Evolutionary conservation across 2,329 filamentous ascomycete genomes (phyloP).

Genomic region (Teratosphaeria pseudoeucalypti): DNA sequence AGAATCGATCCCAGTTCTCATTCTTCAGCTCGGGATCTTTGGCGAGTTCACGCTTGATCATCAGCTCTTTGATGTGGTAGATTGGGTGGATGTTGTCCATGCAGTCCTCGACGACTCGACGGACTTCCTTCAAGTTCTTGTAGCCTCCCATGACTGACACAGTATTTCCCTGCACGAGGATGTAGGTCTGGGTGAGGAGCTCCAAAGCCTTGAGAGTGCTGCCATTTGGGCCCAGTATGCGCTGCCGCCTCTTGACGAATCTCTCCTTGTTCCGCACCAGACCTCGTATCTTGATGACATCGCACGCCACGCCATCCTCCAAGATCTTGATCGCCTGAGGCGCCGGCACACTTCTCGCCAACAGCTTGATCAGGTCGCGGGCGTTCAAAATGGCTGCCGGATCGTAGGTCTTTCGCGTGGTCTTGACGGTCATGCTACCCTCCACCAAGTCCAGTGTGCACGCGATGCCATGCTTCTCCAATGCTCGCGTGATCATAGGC

Average conservation of each 20-base stretch:
- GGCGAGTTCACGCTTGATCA: conserved; percentile 86
- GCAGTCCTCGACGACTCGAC: conserved; percentile 83
- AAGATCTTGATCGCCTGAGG: conserved; percentile 91
- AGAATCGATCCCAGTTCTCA: conserved; percentile 91
- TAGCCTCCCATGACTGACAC: conserved; percentile 85
- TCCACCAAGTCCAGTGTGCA: conserved; percentile 91
- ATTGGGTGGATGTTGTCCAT: conserved; percentile 89
- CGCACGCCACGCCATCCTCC: conserved; percentile 81
- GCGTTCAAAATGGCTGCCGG: conserved; percentile 89
- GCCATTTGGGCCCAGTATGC: conserved; percentile 83
- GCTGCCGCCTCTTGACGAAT: conserved; percentile 87
- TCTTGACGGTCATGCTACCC: conserved; percentile 93
- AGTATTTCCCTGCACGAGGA: conserved; percentile 93
- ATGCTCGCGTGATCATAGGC: conserved; percentile 76
- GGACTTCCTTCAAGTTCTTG: conserved; percentile 86
- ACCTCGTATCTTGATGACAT: conserved; percentile 90
- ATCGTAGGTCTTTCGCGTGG: conserved; percentile 82
- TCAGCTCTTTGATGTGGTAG: conserved; percentile 89
- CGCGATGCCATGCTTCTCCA: conserved; percentile 80
- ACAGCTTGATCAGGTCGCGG: conserved; percentile 83
- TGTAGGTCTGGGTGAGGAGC: conserved; percentile 80
- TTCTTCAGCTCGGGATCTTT: conserved; percentile 78
- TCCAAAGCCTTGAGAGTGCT: conserved; percentile 91
- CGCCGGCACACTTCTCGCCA: conserved; percentile 82
- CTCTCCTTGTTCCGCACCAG: conserved; percentile 88